Base-by-base conservation (phyloP, 1,139 yeast genomes). In the Cylindricascospora bacillispora region DNA sequence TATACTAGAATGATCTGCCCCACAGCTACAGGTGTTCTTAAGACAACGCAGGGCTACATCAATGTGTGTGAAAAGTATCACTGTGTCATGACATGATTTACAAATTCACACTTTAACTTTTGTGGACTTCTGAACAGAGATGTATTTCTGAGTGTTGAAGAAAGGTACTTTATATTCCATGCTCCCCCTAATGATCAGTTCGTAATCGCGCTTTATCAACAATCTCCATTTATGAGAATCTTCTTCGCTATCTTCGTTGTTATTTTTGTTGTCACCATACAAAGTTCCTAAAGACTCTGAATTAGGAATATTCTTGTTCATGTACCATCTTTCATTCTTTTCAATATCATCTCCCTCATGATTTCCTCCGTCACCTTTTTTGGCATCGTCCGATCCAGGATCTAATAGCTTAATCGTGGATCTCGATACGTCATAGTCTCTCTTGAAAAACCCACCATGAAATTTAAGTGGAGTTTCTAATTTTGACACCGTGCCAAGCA, bases 161-260 rank as follows among this genome's bases (percentile, higher is more conserved):
- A 86, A 63, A 1, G 93, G 89, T 29, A 86, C 60, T 33, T 68
- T 70, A 54, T 89, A 86, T 51, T 71, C 73, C 52, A 86, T 64
- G 13, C 76, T 74, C 1, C 98, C 98, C 27, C 94, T 64, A 2
- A 86, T 64, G 16, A 85, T 79, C 44, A 86, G 60, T 38, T 85
- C 95, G 54, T 86, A 86, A 9, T 95, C 94, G 47, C 82, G 73
- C 39, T 73, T 70, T 15, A 80, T 73, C 13, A 89, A 72, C 13
- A 65, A 61, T 32, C 71, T 70, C 98, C 98, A 86, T 48, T 73
- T 72, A 12, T 49, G 53, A 11, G 47, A 36, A 24, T 56, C 62
- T 33, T 52, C 47, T 59, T 63, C 35, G 65, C 66, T 36, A 65
- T 44, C 42, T 23, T 43, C 39, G 12, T 23, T 15, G n/a, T 6